Conservation (phyloP, 306 rosid genomes). For the Argentina anserina region DNA sequence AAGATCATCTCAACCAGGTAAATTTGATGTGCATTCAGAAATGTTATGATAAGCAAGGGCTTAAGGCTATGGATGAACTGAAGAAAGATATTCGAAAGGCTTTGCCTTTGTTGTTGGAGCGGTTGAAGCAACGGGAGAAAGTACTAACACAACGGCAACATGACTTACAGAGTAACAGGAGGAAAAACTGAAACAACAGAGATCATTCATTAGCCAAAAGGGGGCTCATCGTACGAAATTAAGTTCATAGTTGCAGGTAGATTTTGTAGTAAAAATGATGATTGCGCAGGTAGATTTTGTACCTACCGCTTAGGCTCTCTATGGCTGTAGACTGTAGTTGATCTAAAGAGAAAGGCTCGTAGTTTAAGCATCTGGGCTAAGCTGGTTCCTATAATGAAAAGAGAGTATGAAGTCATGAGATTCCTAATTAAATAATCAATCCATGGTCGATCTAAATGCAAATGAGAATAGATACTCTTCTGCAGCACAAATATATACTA, state of each 20-base stretch:
- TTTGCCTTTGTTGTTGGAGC: constrained; percentile 74
- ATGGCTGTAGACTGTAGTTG: neutral
- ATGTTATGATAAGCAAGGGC: constrained; percentile 85
- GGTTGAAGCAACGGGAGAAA: constrained; percentile 82
- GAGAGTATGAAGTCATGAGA: neutral
- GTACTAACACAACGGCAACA: too few species aligned
- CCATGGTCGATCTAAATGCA: neutral
- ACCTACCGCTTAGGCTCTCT: neutral
- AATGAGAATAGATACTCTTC: neutral
- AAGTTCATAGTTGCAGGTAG: neutral
- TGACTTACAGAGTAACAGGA: too few species aligned
- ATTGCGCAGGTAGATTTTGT: neutral
- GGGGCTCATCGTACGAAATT: constrained; percentile 65
- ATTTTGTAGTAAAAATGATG: neutral
- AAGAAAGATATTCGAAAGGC: constrained; percentile 70
- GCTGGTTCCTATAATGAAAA: neutral
- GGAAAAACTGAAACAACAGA: constrained; percentile 63
- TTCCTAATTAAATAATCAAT: neutral
- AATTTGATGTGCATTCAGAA: constrained; percentile 77
- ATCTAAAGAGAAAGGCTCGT: neutral
- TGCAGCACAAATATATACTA: neutral
- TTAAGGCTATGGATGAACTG: constrained; percentile 77
- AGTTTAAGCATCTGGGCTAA: neutral
- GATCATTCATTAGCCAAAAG: constrained; percentile 72
- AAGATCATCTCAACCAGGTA: constrained; percentile 76